A percentile compares a stretch with the other conserved stretches of the same genome.
phyloP scores from a whole-genome alignment of 345 rosid species.

The Combretum micranthum region DNA sequence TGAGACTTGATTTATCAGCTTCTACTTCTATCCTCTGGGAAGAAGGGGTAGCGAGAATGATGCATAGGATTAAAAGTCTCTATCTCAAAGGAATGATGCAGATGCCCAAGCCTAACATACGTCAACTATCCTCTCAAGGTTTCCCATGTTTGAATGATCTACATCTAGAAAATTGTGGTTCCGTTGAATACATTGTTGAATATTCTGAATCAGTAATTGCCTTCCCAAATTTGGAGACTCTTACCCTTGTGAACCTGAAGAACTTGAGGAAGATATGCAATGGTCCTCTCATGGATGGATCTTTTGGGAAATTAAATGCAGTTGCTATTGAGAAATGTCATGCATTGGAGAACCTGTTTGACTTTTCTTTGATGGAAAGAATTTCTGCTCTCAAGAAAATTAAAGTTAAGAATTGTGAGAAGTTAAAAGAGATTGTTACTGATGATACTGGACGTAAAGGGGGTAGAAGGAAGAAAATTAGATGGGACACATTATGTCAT shows the following conservation, averaged over 20 bases:
- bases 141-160: too few relatives aligned
- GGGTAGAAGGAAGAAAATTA: background rate
- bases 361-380: background rate
- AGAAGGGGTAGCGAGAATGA: too few relatives aligned
- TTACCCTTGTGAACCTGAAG: background rate
- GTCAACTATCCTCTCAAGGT: too few relatives aligned
- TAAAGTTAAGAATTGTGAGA: background rate
- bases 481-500: background rate
- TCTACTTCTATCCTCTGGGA: too few relatives aligned
- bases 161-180: too few relatives aligned
- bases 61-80: too few relatives aligned
- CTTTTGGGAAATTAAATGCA: background rate
- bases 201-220: too few relatives aligned
- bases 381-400: background rate
- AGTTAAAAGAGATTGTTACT: background rate
- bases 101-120: too few relatives aligned
- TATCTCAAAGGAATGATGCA: too few relatives aligned
- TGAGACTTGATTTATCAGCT: too few relatives aligned
- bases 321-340: background rate
- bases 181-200: too few relatives aligned
- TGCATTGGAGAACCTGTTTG: background rate
- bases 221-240: background rate
- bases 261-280: constrained; percentile 1
- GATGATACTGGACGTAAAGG: background rate
- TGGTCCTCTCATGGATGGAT: background rate